Conservation (phyloP, 2,329 filamentous ascomycete species). For the Pseudogymnoascus sp. region DNA sequence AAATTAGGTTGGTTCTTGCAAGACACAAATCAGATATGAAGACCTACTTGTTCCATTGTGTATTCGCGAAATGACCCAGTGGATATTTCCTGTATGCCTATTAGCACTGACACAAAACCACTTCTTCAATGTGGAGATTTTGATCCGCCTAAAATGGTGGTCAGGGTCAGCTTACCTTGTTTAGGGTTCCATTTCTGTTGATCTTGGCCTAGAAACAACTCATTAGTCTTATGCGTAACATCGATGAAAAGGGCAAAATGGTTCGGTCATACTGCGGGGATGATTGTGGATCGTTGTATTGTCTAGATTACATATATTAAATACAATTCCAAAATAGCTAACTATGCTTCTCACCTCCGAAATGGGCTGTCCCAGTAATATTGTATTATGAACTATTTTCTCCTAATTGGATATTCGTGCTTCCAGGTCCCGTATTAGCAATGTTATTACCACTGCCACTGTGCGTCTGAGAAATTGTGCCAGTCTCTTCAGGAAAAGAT, state of each 20-base stretch:
- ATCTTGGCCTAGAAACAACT: neutral
- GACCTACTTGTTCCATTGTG: neutral
- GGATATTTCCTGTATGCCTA: neutral
- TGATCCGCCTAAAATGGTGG: neutral
- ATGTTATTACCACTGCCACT: neutral
- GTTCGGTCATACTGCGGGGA: neutral
- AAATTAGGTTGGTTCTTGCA: neutral
- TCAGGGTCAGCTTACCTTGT: neutral
- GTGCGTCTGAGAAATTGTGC: neutral
- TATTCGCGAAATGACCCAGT: neutral
- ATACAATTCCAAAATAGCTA: neutral
- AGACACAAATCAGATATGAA: neutral
- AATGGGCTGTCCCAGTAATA: neutral
- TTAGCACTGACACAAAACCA: neutral
- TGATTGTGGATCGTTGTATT: neutral
- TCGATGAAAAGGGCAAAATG: neutral
- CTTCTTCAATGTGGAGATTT: neutral
- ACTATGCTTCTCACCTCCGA: neutral
- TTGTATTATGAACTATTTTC: neutral
- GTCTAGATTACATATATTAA: neutral
- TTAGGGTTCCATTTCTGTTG: neutral
- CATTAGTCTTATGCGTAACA: neutral
- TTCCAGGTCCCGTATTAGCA: neutral
- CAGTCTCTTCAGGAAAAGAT: slow-evolving; percentile 12
- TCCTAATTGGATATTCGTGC: slow-evolving; percentile 8